These are phyloP conservation scores for Penicillium coffeae DNA, from an alignment of 495 filamentous ascomycete genomes.

Conservation along the genomic window DNA sequence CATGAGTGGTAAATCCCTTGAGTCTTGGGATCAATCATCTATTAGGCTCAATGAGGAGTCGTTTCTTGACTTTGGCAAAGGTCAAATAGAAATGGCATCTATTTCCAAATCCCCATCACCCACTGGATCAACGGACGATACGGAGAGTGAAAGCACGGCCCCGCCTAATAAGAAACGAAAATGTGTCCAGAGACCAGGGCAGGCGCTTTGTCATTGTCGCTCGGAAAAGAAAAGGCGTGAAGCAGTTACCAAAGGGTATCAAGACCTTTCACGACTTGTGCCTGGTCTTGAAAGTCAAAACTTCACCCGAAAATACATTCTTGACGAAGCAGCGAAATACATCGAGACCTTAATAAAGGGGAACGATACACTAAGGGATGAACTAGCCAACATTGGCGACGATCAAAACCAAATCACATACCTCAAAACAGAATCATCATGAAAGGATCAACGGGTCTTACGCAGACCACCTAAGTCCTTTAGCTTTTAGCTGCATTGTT, in stretches of 20 bases:
- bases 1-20: not conserved
- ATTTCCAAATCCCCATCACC: not conserved
- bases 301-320: slow-evolving; percentile 22
- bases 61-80: not conserved
- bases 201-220: slow-evolving; percentile 22
- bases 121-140: not conserved
- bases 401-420: no score
- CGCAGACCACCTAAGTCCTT: no score
- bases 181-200: slow-evolving; percentile 21
- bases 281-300: slow-evolving; percentile 15
- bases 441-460: no score
- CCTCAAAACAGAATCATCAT: no score
- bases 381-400: no score
- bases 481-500: no score
- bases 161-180: slow-evolving; percentile 17
- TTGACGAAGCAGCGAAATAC: slow-evolving; percentile 17
- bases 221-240: slow-evolving; percentile 26
- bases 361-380: slow-evolving; percentile 10
- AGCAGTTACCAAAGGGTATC: slow-evolving; percentile 16
- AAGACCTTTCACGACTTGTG: slow-evolving; percentile 12
- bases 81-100: not conserved
- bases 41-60: not conserved
- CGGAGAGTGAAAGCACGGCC: not conserved
- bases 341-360: slow-evolving; percentile 9
- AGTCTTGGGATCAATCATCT: not conserved